A percentile compares a stretch with the other conserved stretches of the same genome.
phyloP scores from a whole-genome alignment of 768 basidiomycete species.

The Auriscalpium vulgare region DNA sequence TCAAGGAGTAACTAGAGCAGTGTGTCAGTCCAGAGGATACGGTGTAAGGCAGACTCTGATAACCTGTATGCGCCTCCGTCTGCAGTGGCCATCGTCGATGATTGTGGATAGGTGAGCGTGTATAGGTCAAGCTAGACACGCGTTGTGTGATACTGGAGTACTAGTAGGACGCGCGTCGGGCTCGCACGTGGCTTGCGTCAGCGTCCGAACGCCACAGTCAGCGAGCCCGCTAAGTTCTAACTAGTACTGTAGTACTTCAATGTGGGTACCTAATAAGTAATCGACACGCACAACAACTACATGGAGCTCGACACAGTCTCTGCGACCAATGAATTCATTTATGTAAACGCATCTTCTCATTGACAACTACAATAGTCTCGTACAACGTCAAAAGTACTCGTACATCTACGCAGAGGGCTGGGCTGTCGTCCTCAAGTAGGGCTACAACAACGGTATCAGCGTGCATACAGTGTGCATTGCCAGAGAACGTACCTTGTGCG shows the following conservation, averaged over 20 bases:
- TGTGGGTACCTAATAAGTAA: too few species aligned
- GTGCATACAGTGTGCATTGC: neutral
- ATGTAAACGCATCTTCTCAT: too few species aligned
- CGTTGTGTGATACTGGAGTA: neutral
- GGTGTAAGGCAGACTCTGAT: too few species aligned
- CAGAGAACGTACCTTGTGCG: conserved; percentile 57
- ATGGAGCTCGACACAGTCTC: too few species aligned
- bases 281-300: too few species aligned
- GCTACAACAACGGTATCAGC: conserved; percentile 32
- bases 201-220: too few species aligned
- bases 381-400: conserved; percentile 3
- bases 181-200: neutral
- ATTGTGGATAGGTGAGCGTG: neutral
- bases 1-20: conserved; percentile 82
- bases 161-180: conserved; percentile 4
- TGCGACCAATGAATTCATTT: too few species aligned
- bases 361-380: neutral
- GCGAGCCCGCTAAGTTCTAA: too few species aligned
- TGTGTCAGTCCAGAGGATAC: too few species aligned
- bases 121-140: neutral
- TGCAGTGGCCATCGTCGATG: conserved; percentile 60
- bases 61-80: conserved; percentile 40
- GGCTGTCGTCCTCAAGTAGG: conserved; percentile 84
- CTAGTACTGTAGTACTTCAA: too few species aligned
- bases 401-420: conserved; percentile 19